Evolutionary conservation across 768 basidiomycete species (phyloP).

Genomic region (Tricholoma terreum): DNA sequence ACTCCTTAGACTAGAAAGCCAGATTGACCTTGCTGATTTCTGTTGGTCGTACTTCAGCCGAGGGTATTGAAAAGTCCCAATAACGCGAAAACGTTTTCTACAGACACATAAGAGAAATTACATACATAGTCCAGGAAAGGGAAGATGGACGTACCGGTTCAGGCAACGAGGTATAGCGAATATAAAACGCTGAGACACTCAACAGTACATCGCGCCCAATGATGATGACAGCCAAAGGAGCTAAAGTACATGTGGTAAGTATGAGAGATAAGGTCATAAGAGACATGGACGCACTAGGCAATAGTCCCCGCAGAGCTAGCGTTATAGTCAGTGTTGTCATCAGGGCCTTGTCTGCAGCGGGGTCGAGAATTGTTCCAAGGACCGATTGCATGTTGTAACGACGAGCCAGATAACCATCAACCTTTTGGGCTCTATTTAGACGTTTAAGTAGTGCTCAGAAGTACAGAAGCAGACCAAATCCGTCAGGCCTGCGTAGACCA

Average conservation of each 20-base stretch:
- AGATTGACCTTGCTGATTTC: constrained; percentile 79
- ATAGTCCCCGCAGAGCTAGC: constrained; percentile 74
- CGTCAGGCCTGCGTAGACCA: constrained; percentile 89
- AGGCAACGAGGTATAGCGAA: constrained; percentile 87
- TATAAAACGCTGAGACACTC: constrained; percentile 87
- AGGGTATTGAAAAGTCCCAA: constrained; percentile 95
- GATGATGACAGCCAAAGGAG: constrained; percentile 81
- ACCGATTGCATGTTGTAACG: constrained; percentile 84
- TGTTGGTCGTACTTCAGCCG: constrained; percentile 92
- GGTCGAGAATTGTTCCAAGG: constrained; percentile 94
- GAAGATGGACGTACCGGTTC: constrained; percentile 59
- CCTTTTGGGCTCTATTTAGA: constrained; percentile 41
- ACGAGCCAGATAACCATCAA: constrained; percentile 89
- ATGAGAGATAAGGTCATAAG: neutral
- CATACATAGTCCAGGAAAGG: constrained; percentile 1
- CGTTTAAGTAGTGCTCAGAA: constrained; percentile 7
- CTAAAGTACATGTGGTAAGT: constrained; percentile 37
- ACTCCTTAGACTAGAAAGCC: neutral
- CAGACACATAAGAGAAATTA: neutral
- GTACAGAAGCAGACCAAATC: constrained; percentile 66
- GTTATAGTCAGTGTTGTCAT: constrained; percentile 93
- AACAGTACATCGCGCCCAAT: constrained; percentile 87
- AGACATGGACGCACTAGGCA: constrained; percentile 73
- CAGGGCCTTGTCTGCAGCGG: constrained; percentile 93
- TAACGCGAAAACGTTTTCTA: constrained; percentile 91